Evolutionary conservation across 345 rosid species (phyloP), one percentile per base, ranked within the genome.

Genomic region (Eucalyptus pumila): DNA sequence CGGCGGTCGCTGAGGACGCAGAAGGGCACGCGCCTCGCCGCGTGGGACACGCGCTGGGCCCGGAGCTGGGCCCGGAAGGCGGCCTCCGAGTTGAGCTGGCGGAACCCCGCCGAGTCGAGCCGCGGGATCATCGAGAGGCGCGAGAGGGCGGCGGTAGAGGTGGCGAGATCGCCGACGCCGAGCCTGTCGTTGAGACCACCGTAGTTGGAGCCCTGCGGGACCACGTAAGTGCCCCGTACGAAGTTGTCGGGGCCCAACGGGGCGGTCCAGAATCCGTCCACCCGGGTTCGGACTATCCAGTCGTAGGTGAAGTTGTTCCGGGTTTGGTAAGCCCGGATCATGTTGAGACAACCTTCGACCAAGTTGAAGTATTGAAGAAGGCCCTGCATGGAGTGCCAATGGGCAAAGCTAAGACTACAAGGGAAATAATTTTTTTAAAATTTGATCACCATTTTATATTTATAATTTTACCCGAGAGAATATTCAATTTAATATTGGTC

Each of bases 181-280:
- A 98, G 95, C 9, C 99, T 94, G 92, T 98, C 99, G 89, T 98
- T 98, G 89, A 97, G 95, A 44, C 99, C 99, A 49, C 99, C 97
- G 86, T 95, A 98, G n/a, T 89, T 87, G 54, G 99, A 98, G 42
- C 99, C 99, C 2, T 94, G 92, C 3, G 99, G 99, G 93, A 98
- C 95, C 58, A 94, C 23, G 90, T 98, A 98, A 2, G 83, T 90
- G 85, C 95, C 96, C 19, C 95, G 92, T 54, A 94, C 83, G 90
- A 97, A 98, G 88, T 93, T 90, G 48, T 90, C 87, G 7, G 99
- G 97, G 34, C 88, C 89, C 5, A 98, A 89, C 2, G 97, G 95
- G 40, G 95, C 96, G 80, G 91, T 89, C 99, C 99, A 98, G 92
- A 92, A 98, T 13, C 98, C 95, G 85, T 98, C 99, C 2, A 98